These are phyloP conservation scores for Brasenia schreberi DNA, from an alignment of 164 flowering plant genomes.

Conservation along the genomic window DNA sequence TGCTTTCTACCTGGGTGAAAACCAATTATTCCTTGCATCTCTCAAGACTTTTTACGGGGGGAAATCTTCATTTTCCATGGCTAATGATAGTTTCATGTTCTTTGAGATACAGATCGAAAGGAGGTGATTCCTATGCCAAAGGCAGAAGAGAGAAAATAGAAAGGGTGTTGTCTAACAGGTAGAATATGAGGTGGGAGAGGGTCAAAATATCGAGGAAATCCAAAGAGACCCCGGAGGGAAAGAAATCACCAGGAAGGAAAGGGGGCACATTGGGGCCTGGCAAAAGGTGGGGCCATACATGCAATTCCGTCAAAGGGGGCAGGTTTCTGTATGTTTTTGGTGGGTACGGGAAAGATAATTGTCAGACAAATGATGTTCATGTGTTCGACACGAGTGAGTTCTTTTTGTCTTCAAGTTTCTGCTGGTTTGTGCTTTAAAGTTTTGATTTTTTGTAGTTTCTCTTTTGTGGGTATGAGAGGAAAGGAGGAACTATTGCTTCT, in stretches of 20 bases:
- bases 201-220: slow-evolving; percentile 9
- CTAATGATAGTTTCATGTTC: not conserved
- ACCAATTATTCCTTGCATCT: too few species aligned
- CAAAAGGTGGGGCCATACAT: slow-evolving; percentile 95
- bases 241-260: slow-evolving; percentile 15
- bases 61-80: not conserved
- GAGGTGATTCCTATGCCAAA: not conserved
- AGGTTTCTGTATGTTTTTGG: slow-evolving; percentile 77
- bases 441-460: not conserved
- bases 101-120: not conserved
- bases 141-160: not conserved
- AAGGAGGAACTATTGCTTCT: not conserved
- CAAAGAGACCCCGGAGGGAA: slow-evolving; percentile 17
- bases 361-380: slow-evolving; percentile 85
- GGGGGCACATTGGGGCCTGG: slow-evolving; percentile 55
- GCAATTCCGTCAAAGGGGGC: slow-evolving; percentile 80
- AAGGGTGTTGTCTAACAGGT: slow-evolving; percentile 1
- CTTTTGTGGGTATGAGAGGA: not conserved
- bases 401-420: slow-evolving; percentile 1
- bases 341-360: slow-evolving; percentile 74
- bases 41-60: not conserved
- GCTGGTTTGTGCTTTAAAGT: not conserved
- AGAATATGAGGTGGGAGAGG: slow-evolving; percentile 28
- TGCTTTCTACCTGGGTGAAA: too few species aligned
- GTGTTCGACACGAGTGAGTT: slow-evolving; percentile 68